Percentiles rank a stretch among this genome's conserved stretches.
These are phyloP conservation scores for Polytolypa hystricis DNA, from an alignment of 2,329 filamentous ascomycete genomes.

Conservation along the genomic window DNA sequence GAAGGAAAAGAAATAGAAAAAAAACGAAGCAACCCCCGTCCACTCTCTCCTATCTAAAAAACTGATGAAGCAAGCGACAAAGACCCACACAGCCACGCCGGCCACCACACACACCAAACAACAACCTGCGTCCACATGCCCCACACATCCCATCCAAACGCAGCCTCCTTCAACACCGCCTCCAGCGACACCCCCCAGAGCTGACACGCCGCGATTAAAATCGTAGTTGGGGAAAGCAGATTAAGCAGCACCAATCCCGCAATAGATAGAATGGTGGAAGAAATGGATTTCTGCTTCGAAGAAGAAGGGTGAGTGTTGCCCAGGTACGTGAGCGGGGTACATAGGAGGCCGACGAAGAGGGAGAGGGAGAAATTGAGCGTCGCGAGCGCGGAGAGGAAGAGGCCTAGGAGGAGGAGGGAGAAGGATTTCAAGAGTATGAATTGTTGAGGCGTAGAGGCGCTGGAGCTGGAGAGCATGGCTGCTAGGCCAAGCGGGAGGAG, in stretches of 20 bases:
- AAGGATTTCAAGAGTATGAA: conserved; percentile 76
- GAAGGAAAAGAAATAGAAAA: conserved; percentile 1
- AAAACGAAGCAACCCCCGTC: not conserved
- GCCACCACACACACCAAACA: conserved; percentile 95
- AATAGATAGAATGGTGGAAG: conserved; percentile 12
- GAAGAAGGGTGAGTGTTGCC: conserved; percentile 17
- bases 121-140: conserved; percentile 81
- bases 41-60: conserved; percentile 1
- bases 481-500: conserved; percentile 49
- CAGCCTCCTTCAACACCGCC: conserved; percentile 57
- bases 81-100: conserved; percentile 64
- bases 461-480: conserved; percentile 39
- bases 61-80: conserved; percentile 26
- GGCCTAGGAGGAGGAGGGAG: conserved; percentile 81
- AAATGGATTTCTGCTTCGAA: not conserved
- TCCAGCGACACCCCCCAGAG: conserved; percentile 41
- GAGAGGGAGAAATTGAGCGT: conserved; percentile 93
- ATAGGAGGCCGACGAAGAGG: conserved; percentile 70
- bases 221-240: conserved; percentile 48
- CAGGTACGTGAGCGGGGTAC: conserved; percentile 66
- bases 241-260: conserved; percentile 41
- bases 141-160: conserved; percentile 81
- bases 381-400: conserved; percentile 82
- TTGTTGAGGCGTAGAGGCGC: conserved; percentile 53
- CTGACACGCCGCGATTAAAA: conserved; percentile 41